A percentile compares a stretch with the other conserved stretches of the same genome.
These are phyloP conservation scores for Paramecium bursaria DNA, from an alignment of 73 alveolate species.

Conservation along the genomic window DNA sequence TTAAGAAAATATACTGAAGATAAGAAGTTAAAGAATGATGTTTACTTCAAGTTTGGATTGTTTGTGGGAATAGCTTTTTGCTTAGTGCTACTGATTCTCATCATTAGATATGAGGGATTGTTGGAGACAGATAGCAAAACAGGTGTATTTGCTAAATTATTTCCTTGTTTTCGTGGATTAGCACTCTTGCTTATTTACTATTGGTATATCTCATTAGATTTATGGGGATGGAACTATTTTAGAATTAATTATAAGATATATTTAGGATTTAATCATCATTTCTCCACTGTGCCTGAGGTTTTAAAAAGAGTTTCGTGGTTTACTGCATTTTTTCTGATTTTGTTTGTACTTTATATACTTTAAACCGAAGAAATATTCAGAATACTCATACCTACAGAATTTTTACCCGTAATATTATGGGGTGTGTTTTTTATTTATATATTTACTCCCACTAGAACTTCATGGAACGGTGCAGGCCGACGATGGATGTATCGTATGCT, in stretches of 20 bases:
- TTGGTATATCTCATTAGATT: slow-evolving; percentile 40
- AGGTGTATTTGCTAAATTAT: slow-evolving; percentile 23
- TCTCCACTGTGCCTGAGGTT: slow-evolving; percentile 45
- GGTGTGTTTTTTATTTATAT: not conserved
- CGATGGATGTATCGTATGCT: slow-evolving; percentile 24
- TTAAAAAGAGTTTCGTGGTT: slow-evolving; percentile 11
- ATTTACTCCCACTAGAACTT: not conserved
- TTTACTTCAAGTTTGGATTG: slow-evolving; percentile 26
- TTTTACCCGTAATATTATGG: slow-evolving; percentile 18
- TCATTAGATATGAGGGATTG: slow-evolving; percentile 27
- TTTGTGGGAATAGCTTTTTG: slow-evolving; percentile 27
- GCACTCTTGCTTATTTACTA: slow-evolving; percentile 43
- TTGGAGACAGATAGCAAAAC: slow-evolving; percentile 24
- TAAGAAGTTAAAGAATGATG: slow-evolving; percentile 2
- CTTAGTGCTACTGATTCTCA: slow-evolving; percentile 5
- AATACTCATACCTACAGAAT: not conserved
- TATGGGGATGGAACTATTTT: slow-evolving; percentile 53
- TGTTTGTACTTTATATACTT: slow-evolving; percentile 4
- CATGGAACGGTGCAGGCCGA: slow-evolving; percentile 29
- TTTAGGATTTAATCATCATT: slow-evolving; percentile 53
- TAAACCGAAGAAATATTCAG: slow-evolving; percentile 36
- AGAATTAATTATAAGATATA: slow-evolving; percentile 48
- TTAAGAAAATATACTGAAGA: slow-evolving; percentile 4
- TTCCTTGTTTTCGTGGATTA: slow-evolving; percentile 44
- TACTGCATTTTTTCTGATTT: not conserved